phyloP scores from a whole-genome alignment of 2,329 filamentous ascomycete species.

The Verticillium klebahnii region DNA sequence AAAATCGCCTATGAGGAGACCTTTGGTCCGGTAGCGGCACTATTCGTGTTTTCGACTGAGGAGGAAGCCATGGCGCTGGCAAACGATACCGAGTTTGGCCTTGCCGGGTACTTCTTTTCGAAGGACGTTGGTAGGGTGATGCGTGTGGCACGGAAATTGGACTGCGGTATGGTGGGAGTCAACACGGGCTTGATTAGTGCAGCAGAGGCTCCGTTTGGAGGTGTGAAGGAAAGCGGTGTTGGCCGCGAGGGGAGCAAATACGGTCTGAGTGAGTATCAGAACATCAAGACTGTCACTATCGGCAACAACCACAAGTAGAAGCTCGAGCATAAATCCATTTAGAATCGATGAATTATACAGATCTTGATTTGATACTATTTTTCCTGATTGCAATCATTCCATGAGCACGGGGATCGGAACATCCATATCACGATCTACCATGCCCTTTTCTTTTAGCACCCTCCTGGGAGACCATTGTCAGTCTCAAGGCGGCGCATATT shows the following conservation, averaged over 20 bases:
- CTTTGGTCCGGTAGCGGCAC: slow-evolving; percentile 65
- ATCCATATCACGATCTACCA: no score
- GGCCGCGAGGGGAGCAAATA: slow-evolving; percentile 7
- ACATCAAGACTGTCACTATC: slow-evolving; percentile 7
- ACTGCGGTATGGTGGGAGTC: slow-evolving; percentile 34
- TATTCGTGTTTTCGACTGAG: slow-evolving; percentile 66
- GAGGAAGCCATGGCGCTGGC: slow-evolving; percentile 64
- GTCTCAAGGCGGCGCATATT: no score
- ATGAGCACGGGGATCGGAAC: no score
- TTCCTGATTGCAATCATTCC: no score
- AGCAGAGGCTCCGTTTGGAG: slow-evolving; percentile 20
- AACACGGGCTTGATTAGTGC: slow-evolving; percentile 24
- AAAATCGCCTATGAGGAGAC: slow-evolving; percentile 64
- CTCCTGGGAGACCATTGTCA: no score
- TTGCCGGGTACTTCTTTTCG: slow-evolving; percentile 69
- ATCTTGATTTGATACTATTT: no score
- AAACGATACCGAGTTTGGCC: slow-evolving; percentile 62
- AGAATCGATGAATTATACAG: no score
- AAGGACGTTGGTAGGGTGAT: slow-evolving; percentile 34
- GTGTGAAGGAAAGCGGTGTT: slow-evolving; percentile 27
- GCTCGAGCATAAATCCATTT: no score
- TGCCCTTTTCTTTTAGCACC: no score
- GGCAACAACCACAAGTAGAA: neutral
- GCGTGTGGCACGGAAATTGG: slow-evolving; percentile 42
- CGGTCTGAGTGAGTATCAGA: slow-evolving; percentile 7